Evolutionary conservation across 768 basidiomycete species (phyloP).

Genomic region (Pholiota molesta): DNA sequence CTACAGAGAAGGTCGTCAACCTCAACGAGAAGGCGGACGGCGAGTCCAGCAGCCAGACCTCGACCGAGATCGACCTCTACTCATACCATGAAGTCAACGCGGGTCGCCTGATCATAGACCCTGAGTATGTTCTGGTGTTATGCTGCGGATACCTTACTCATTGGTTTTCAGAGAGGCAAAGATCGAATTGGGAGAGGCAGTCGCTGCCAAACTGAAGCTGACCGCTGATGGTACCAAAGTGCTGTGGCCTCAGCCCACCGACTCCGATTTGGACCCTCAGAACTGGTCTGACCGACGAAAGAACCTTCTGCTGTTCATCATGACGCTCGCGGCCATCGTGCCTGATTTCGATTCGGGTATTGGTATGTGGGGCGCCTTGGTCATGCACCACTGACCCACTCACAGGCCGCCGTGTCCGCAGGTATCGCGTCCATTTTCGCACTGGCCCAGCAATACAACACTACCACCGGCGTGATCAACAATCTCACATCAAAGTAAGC

Average conservation of each 20-base stretch:
- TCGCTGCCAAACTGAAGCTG: slow-evolving; percentile 60
- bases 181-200: slow-evolving; percentile 58
- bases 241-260: slow-evolving; percentile 72
- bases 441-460: slow-evolving; percentile 56
- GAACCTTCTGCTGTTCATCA: slow-evolving; percentile 56
- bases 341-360: slow-evolving; percentile 72
- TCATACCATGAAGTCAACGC: slow-evolving; percentile 57
- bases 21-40: slow-evolving; percentile 24
- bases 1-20: slow-evolving; percentile 24
- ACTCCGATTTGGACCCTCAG: slow-evolving; percentile 64
- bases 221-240: slow-evolving; percentile 60
- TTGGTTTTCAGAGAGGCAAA: slow-evolving; percentile 52
- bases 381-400: neutral
- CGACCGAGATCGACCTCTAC: slow-evolving; percentile 32
- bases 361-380: slow-evolving; percentile 36
- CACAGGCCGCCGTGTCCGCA: slow-evolving; percentile 19
- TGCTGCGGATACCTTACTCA: neutral
- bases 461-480: slow-evolving; percentile 60
- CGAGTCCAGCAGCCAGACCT: slow-evolving; percentile 18
- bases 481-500: slow-evolving; percentile 58
- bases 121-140: slow-evolving; percentile 43
- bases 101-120: slow-evolving; percentile 65
- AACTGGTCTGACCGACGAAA: slow-evolving; percentile 63
- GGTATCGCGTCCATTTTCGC: slow-evolving; percentile 67
- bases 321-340: slow-evolving; percentile 65